Percentiles rank a stretch among this genome's conserved stretches.
Conservation (phyloP, 192 early-diverging fungal species). For the Entomortierella parvispora region DNA sequence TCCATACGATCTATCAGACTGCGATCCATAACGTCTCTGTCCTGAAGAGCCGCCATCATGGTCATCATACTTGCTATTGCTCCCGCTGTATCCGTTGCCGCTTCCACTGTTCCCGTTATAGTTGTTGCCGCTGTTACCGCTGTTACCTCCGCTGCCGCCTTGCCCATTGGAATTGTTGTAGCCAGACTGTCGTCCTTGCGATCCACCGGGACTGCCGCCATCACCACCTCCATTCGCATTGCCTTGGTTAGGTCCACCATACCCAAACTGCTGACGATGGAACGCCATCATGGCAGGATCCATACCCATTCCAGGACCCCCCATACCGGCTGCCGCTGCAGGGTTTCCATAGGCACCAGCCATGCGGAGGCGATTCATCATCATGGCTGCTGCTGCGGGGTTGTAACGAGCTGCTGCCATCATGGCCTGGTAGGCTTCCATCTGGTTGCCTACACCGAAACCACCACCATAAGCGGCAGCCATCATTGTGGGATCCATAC, state of each 20-base stretch:
- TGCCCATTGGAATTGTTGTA: not conserved
- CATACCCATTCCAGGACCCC: conserved; percentile 1
- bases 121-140: conserved; percentile 23
- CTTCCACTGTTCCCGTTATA: conserved; percentile 15
- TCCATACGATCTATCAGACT: conserved; percentile 13
- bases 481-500: conserved; percentile 32
- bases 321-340: conserved; percentile 30
- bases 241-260: conserved; percentile 22
- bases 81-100: conserved; percentile 10
- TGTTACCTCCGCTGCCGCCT: conserved; percentile 9
- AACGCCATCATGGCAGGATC: conserved; percentile 24
- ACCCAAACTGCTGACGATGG: conserved; percentile 40
- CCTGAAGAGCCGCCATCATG: conserved; percentile 18
- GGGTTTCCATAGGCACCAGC: conserved; percentile 34
- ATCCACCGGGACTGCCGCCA: too few species aligned
- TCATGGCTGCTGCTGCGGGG: conserved; percentile 41
- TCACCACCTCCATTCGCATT: conserved; percentile 17
- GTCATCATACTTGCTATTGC: not conserved
- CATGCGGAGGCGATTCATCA: conserved; percentile 7
- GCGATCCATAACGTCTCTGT: conserved; percentile 43
- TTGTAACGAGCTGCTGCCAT: conserved; percentile 31
- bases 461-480: conserved; percentile 50
- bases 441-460: conserved; percentile 16
- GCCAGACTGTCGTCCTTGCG: not conserved
- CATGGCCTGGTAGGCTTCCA: conserved; percentile 32